Conservation (phyloP, 345 rosid genomes). For the Geranium rotundifolium region DNA sequence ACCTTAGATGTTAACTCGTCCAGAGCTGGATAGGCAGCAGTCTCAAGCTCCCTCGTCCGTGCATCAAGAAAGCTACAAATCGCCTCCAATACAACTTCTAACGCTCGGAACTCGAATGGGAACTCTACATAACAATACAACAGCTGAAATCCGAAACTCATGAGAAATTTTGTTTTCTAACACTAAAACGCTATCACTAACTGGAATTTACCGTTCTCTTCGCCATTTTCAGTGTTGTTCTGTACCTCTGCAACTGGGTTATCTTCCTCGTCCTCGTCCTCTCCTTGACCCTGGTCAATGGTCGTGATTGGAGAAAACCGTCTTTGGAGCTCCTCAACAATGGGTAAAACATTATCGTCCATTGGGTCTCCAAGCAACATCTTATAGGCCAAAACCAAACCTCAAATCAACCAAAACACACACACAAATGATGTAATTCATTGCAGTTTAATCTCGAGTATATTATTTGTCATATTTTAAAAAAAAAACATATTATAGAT, state of each 20-base stretch:
- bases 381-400: constrained; percentile 11
- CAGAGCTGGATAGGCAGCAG: constrained; percentile 44
- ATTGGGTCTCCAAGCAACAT: constrained; percentile 45
- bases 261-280: constrained; percentile 31
- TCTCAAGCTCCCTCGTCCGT: constrained; percentile 40
- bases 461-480: no score
- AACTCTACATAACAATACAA: constrained; percentile 23
- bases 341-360: constrained; percentile 35
- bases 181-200: constrained; percentile 1
- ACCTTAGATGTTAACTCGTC: constrained; percentile 49
- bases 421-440: no score
- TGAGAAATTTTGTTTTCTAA: no score
- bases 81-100: constrained; percentile 47
- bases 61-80: constrained; percentile 55
- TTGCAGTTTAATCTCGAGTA: no score
- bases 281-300: constrained; percentile 23
- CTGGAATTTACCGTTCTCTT: constrained; percentile 16
- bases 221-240: constrained; percentile 20
- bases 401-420: not conserved
- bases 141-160: no score
- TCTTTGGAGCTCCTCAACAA: constrained; percentile 39
- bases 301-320: constrained; percentile 22
- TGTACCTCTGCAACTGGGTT: constrained; percentile 5
- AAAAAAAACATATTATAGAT: no score
- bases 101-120: constrained; percentile 46